Evolutionary conservation across 305 asterid species (phyloP).

Genomic region (Caryopteris hybrid): DNA sequence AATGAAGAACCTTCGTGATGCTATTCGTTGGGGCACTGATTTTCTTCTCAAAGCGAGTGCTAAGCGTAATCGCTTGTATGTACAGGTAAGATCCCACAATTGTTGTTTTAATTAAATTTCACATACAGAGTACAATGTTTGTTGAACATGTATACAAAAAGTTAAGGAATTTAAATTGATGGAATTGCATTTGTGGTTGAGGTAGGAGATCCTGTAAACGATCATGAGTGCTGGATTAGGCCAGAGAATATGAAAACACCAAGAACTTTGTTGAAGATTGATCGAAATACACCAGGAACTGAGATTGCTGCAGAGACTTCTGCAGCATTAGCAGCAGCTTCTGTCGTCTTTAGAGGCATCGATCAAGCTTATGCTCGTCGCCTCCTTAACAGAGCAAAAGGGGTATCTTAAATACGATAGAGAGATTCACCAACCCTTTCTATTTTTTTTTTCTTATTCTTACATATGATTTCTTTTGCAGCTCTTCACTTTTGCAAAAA

Average conservation of each 20-base stretch:
- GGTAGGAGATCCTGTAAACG: slow-evolving; percentile 82
- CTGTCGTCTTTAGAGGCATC: slow-evolving; percentile 35
- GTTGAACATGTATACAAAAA: too few relatives aligned
- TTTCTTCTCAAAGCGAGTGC: slow-evolving; percentile 59
- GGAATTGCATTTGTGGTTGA: slow-evolving; percentile 18
- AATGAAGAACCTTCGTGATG: slow-evolving; percentile 32
- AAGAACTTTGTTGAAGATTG: slow-evolving; percentile 49
- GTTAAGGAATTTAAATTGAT: too few relatives aligned
- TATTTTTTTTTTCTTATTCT: background rate
- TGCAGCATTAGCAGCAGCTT: slow-evolving; percentile 79
- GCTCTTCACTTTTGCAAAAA: slow-evolving; percentile 62
- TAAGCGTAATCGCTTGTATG: slow-evolving; percentile 38
- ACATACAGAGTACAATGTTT: too few relatives aligned
- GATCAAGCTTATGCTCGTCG: slow-evolving; percentile 42
- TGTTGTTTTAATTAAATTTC: too few relatives aligned
- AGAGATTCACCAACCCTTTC: background rate
- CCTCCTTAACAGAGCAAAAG: slow-evolving; percentile 39
- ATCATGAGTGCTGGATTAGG: slow-evolving; percentile 73
- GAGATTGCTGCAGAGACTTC: slow-evolving; percentile 78
- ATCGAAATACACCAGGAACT: slow-evolving; percentile 50
- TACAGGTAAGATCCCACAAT: slow-evolving; percentile 37
- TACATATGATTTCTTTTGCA: slow-evolving; percentile 19
- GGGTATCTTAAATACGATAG: slow-evolving; percentile 20
- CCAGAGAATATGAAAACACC: slow-evolving; percentile 81
- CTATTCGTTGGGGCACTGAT: slow-evolving; percentile 76